phyloP scores from a whole-genome alignment of 805 yeast species.

The Starmerella potacharoeniae region DNA sequence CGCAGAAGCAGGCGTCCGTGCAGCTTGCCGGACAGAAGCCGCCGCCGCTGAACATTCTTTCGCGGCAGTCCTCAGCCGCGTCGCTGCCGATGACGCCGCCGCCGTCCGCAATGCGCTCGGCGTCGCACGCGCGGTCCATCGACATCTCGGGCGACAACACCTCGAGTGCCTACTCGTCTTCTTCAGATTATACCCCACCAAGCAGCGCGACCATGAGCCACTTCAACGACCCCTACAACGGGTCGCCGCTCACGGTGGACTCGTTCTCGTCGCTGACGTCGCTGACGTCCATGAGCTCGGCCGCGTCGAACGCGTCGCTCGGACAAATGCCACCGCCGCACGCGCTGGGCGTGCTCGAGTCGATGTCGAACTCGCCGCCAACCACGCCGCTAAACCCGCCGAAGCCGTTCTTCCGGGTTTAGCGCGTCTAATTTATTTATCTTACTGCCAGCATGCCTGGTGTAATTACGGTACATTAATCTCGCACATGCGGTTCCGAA shows the following conservation, averaged over 20 bases:
- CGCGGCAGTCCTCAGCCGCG: constrained; percentile 13
- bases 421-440: constrained; percentile 5
- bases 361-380: constrained; percentile 21
- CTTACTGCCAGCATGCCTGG: background rate
- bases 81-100: constrained; percentile 29
- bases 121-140: constrained; percentile 12
- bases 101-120: constrained; percentile 26
- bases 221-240: constrained; percentile 9
- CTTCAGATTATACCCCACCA: constrained; percentile 19
- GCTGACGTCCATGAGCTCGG: constrained; percentile 17
- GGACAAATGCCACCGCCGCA: constrained; percentile 7
- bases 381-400: constrained; percentile 23
- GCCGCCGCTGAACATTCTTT: constrained; percentile 8
- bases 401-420: constrained; percentile 18
- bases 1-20: constrained; percentile 2
- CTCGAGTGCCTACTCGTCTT: background rate
- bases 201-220: constrained; percentile 2
- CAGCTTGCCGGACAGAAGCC: constrained; percentile 19
- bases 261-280: constrained; percentile 15
- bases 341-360: constrained; percentile 7
- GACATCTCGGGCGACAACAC: background rate
- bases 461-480: too few species aligned
- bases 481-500: too few species aligned
- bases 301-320: constrained; percentile 13
- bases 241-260: constrained; percentile 18